phyloP scores from a whole-genome alignment of 306 rosid species.

The Dryas octopetala region DNA sequence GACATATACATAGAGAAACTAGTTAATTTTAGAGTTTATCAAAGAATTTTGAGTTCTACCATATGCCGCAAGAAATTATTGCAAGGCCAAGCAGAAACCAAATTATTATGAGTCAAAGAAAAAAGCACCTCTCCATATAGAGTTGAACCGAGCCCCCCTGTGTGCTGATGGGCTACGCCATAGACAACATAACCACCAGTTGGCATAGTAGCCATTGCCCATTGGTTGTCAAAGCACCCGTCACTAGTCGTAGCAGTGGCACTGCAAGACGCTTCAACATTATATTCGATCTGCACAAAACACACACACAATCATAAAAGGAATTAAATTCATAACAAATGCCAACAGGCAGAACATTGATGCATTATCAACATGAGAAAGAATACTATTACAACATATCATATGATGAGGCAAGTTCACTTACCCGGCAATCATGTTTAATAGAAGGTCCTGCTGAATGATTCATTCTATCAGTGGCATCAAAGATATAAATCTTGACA shows the following conservation, averaged over 20 bases:
- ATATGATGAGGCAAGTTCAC: slow-evolving; percentile 8
- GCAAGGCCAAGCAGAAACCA: not conserved
- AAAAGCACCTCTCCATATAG: slow-evolving; percentile 63
- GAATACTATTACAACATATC: not conserved
- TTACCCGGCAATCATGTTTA: slow-evolving; percentile 52
- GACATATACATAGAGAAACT: not conserved
- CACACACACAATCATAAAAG: not conserved
- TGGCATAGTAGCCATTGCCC: slow-evolving; percentile 36
- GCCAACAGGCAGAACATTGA: not conserved
- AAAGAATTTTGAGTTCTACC: not conserved
- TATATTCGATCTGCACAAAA: slow-evolving; percentile 55
- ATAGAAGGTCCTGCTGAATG: slow-evolving; percentile 15
- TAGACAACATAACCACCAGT: slow-evolving; percentile 61
- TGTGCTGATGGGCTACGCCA: slow-evolving; percentile 81
- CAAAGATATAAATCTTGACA: slow-evolving; percentile 58
- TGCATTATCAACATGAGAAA: not conserved
- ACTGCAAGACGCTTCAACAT: slow-evolving; percentile 51
- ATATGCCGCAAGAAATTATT: not conserved
- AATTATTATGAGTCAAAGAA: not conserved
- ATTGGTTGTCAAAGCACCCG: slow-evolving; percentile 35
- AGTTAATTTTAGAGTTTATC: not conserved
- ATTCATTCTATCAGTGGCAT: slow-evolving; percentile 56
- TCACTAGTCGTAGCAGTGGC: slow-evolving; percentile 4
- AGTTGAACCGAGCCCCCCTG: slow-evolving; percentile 61
- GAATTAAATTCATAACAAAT: not conserved